phyloP scores from a whole-genome alignment of 2,329 filamentous ascomycete species.

The Myriosclerotinia scirpicola region DNA sequence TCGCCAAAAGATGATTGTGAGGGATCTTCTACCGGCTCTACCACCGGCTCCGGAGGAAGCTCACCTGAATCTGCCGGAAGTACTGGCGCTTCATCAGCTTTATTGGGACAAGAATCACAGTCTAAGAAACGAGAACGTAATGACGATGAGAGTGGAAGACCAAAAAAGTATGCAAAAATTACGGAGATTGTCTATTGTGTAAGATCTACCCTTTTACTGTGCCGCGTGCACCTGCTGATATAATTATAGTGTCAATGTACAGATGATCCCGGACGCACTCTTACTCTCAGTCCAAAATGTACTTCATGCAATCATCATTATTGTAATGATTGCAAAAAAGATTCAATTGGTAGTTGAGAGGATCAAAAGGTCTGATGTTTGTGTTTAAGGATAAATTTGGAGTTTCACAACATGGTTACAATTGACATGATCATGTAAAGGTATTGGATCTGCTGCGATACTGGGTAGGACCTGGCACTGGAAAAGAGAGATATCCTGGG shows the following conservation, averaged over 20 bases:
- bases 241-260: conserved; percentile 32
- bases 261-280: conserved; percentile 27
- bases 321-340: conserved; percentile 26
- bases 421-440: conserved; percentile 16
- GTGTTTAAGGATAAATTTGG: not conserved
- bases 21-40: conserved; percentile 15
- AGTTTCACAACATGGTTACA: conserved; percentile 4
- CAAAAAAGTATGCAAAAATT: conserved; percentile 24
- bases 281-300: conserved; percentile 26
- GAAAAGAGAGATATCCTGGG: not conserved
- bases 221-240: conserved; percentile 6
- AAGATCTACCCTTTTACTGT: conserved; percentile 22
- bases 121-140: conserved; percentile 25
- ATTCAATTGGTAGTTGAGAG: not conserved
- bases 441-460: not conserved
- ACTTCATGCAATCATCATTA: conserved; percentile 28
- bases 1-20: conserved; percentile 4
- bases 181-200: conserved; percentile 32
- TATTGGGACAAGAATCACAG: conserved; percentile 16
- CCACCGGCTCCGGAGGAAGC: conserved; percentile 9
- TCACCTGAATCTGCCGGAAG: conserved; percentile 20
- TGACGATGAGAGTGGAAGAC: conserved; percentile 20
- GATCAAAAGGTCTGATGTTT: not conserved
- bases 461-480: not conserved
- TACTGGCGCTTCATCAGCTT: conserved; percentile 23